Base-by-base conservation (phyloP, 768 basidiomycete species). In the Boletus coccyginus region DNA sequence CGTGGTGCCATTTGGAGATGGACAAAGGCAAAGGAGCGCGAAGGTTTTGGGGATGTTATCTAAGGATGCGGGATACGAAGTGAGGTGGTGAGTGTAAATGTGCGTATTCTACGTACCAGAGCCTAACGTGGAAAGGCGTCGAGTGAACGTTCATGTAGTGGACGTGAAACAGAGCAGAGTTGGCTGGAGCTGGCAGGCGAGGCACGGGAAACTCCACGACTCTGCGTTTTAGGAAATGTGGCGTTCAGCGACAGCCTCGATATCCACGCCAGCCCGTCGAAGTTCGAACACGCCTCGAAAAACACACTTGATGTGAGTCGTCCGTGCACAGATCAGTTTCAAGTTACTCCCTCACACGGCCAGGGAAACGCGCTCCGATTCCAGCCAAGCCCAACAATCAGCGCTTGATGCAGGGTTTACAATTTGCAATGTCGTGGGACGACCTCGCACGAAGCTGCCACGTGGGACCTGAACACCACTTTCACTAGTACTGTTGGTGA, bases 1-100 rank as follows among this genome's bases (percentile, higher is more conserved):
- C 78, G 77, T 62, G 78, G 82, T 50, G 78, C 74, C 83, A 84
- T 85, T 27, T 44, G 53, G 33, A 38, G 44, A 46, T 32, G 46
- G 52, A 7, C 3, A 17, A 27, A 42, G 42, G 43, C 8, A 48
- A 59, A 54, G 56, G 60, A 56, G 58, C 54, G 63, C 43, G 52
- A 46, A 50, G 40, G 53, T 48, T 52, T 65, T 46, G 32, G n/a
- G 27, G 44, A 47, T 49, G 33, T 57, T 8, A 17, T 52, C 21
- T 19, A 6, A 40, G 2, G 46, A 10, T 32, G 19, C 2, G 2
- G 9, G 50, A 52, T 13, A 29, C 1, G 44, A 24, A 50, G 31
- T 46, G 27, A 47, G 54, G 58, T 60, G 43, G 50, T 3, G 27
- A 14, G 29, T 7, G 24, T 1, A 11, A 50, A n/a, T 17, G 21